Evolutionary conservation across 306 rosid species (phyloP).

Genomic region (Parietaria judaica): DNA sequence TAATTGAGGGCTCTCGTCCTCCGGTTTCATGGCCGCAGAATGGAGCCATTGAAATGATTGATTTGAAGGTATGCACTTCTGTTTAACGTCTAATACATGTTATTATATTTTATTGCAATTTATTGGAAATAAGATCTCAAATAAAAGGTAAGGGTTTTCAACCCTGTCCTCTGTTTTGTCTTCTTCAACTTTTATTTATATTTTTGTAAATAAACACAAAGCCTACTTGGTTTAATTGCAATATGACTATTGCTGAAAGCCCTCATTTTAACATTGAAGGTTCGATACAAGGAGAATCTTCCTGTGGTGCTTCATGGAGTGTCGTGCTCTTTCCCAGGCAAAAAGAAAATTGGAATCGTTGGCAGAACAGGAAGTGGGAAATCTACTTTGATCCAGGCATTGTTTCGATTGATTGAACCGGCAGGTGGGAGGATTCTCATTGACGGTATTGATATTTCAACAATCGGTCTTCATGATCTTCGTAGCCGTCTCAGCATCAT

Average conservation of each 20-base stretch:
- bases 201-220: neutral
- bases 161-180: neutral
- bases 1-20: constrained; percentile 65
- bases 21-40: constrained; percentile 74
- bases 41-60: constrained; percentile 65
- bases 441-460: constrained; percentile 67
- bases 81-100: constrained; percentile 1
- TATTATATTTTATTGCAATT: neutral
- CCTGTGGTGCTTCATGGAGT: constrained; percentile 81
- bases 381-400: constrained; percentile 89
- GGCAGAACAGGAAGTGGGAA: constrained; percentile 97
- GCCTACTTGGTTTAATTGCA: neutral
- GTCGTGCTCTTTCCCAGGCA: constrained; percentile 80
- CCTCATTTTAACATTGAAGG: constrained; percentile 29
- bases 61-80: constrained; percentile 55
- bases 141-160: too few relatives aligned
- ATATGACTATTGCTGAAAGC: constrained; percentile 10
- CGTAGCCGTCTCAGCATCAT: constrained; percentile 84
- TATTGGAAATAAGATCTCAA: constrained; percentile 4
- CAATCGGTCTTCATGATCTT: constrained; percentile 85
- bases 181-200: neutral
- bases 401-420: constrained; percentile 85
- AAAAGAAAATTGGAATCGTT: constrained; percentile 87
- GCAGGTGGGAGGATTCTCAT: constrained; percentile 62
- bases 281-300: constrained; percentile 90